Evolutionary conservation across 73 alveolate genomes (phyloP).

Genomic region (Paramecium pentaurelia): DNA sequence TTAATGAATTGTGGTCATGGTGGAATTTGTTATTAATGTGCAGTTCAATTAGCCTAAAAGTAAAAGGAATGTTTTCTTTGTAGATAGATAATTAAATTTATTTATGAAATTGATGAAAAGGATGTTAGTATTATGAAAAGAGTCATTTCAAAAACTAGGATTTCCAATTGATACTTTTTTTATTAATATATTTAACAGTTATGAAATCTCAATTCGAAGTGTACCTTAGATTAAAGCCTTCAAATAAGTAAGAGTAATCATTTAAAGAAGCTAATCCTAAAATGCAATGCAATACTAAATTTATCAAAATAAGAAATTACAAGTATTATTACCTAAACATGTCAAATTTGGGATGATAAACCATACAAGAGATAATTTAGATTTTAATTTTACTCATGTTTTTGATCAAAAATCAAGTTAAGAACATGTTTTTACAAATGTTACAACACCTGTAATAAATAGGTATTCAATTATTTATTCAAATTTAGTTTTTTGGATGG

Average conservation of each 20-base stretch:
- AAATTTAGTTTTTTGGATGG: conserved; percentile 90
- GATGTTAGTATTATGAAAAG: neutral
- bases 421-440: conserved; percentile 80
- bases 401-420: conserved; percentile 84
- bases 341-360: conserved; percentile 75
- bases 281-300: conserved; percentile 61
- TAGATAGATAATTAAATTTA: neutral
- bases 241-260: conserved; percentile 53
- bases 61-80: neutral
- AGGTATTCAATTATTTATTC: conserved; percentile 54
- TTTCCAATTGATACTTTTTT: neutral
- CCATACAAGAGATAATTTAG: conserved; percentile 81
- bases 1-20: conserved; percentile 62
- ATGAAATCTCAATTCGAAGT: conserved; percentile 88
- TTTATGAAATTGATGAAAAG: neutral
- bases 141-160: conserved; percentile 11
- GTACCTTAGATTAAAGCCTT: conserved; percentile 82
- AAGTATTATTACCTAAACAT: conserved; percentile 77
- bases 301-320: conserved; percentile 63
- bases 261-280: conserved; percentile 4
- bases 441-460: conserved; percentile 76
- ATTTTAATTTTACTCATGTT: conserved; percentile 87
- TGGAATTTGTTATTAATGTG: conserved; percentile 24
- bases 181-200: conserved; percentile 12
- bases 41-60: neutral